Evolutionary conservation across 1,284 basidiomycete genomes (phyloP), one percentile per base, ranked within the genome.

Genomic region (Filobasidium uniguttulatum): DNA sequence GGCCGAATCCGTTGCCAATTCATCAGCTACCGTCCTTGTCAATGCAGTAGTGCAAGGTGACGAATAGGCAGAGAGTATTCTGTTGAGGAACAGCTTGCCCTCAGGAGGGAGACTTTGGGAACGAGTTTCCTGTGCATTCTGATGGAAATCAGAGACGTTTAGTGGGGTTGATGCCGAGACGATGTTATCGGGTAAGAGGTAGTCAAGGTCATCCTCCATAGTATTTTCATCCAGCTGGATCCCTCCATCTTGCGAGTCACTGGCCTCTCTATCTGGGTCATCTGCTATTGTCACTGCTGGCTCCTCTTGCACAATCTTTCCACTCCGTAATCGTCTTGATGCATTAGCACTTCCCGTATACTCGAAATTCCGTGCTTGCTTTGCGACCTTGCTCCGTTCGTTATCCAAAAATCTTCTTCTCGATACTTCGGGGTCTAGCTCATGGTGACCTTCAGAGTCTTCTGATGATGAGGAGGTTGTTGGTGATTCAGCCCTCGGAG

Each of bases 311-410:
- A 68, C 55, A 2, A 64, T 57, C 33, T 58, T 57, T 20, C 68
- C 68, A 38, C 64, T 66, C 34, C 68, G 46, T 26, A 63, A 63
- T 44, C 60, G 52, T 22, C 60, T 60, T 14, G 64, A 65, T n/a
- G 66, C 64, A 47, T 57, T 54, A 5, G 57, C 62, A 46, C 66
- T 65, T 5, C 67, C 67, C 41, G 62, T 58, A 53, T 60, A 69
- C 3, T 56, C 56, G 49, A 67, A 70, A 49, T 69, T 69, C 17
- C 68, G 57, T 26, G 68, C 68, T 55, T 69, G 65, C 33, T 64
- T 57, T 46, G 64, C 62, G 22, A 60, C 49, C 22, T 56, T 54
- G 28, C 64, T 43, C 5, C 59, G 54, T 56, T 70, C 68, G 51
- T 70, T 70, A 12, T 61, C 57, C 10, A 61, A 54, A 44, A 70